Percentiles rank a stretch among this genome's conserved stretches.
Conservation (phyloP, 1,284 basidiomycete genomes). For the Tilletia caries region DNA sequence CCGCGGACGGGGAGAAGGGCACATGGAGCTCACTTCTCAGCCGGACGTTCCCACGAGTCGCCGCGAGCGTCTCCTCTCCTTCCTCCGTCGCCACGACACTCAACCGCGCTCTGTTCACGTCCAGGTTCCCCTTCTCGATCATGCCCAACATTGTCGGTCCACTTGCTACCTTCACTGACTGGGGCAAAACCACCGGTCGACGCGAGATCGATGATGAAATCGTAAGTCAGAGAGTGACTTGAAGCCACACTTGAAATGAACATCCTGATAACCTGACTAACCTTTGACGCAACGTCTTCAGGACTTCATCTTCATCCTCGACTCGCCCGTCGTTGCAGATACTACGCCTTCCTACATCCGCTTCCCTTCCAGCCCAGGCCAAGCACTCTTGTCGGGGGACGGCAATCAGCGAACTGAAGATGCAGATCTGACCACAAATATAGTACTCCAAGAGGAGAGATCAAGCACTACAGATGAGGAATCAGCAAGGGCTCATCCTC, state of each 20-base stretch:
- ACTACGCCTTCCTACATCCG: neutral
- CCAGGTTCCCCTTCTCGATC: conserved; percentile 14
- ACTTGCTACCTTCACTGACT: conserved; percentile 32
- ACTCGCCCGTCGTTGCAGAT: neutral
- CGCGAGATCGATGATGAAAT: neutral
- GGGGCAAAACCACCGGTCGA: neutral
- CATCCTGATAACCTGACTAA: too few species aligned
- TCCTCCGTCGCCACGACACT: too few species aligned
- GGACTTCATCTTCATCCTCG: conserved; percentile 5
- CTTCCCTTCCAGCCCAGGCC: too few species aligned
- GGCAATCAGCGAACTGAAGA: neutral
- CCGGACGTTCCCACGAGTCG: too few species aligned
- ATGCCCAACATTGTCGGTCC: conserved; percentile 20
- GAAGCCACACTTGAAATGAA: too few species aligned
- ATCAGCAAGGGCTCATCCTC: conserved; percentile 19
- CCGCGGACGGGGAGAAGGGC: neutral
- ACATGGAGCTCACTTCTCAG: neutral
- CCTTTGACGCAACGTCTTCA: too few species aligned
- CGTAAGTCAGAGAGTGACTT: neutral
- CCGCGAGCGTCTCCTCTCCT: too few species aligned
- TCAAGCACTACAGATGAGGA: conserved; percentile 13
- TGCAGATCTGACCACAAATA: too few species aligned
- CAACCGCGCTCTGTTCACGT: too few species aligned
- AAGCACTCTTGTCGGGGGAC: conserved; percentile 15
- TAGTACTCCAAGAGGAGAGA: too few species aligned